phyloP scores from a whole-genome alignment of 179 eudicot genomes.

The Patellifolia procumbens region DNA sequence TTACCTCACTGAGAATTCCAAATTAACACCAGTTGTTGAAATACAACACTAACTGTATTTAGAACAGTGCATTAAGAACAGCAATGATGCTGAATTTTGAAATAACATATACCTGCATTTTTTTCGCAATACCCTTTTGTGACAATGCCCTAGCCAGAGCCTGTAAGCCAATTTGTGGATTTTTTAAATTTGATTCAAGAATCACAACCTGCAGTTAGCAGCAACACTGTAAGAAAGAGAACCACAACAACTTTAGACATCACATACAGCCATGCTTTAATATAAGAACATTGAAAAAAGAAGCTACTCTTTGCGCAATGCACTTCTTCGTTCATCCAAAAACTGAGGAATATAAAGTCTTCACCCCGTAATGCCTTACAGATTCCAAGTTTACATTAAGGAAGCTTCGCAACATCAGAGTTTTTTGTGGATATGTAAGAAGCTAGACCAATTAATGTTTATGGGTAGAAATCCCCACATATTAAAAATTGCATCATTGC shows the following conservation, averaged over 20 bases:
- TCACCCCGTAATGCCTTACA: not conserved
- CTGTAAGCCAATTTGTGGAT: slow-evolving; percentile 79
- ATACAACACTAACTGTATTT: not conserved
- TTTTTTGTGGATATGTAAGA: not conserved
- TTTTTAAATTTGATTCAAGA: slow-evolving; percentile 71
- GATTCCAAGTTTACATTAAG: not conserved
- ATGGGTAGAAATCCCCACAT: not conserved
- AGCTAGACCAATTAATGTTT: not conserved
- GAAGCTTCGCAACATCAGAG: not conserved
- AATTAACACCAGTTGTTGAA: not conserved
- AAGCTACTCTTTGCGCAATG: not conserved
- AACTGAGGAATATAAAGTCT: not conserved
- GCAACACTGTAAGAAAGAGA: not conserved
- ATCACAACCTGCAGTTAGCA: slow-evolving; percentile 67
- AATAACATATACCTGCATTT: slow-evolving; percentile 73
- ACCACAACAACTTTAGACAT: not conserved
- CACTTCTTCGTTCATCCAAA: not conserved
- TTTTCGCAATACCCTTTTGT: slow-evolving; percentile 83
- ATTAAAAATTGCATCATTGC: not conserved
- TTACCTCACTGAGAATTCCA: not conserved
- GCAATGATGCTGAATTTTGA: slow-evolving; percentile 9
- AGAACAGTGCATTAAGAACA: not conserved
- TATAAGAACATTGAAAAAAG: not conserved
- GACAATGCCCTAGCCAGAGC: slow-evolving; percentile 93
- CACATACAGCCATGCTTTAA: not conserved